These are phyloP conservation scores for Pythium phragmitis DNA, from an alignment of 352 stramenopile species.

Conservation along the genomic window DNA sequence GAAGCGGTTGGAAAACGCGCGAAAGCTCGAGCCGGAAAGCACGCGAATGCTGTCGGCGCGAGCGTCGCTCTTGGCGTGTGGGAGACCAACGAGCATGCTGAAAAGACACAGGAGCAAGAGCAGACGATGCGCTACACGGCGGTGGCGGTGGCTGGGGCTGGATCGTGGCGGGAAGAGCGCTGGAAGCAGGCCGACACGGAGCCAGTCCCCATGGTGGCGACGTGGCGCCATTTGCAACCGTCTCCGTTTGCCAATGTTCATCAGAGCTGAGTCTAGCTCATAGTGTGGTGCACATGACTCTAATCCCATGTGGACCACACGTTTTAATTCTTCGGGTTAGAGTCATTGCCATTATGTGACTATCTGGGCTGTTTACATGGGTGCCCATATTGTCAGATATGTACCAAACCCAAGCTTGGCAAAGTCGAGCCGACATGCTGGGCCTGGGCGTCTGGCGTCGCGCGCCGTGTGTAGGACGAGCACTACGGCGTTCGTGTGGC, in stretches of 20 bases:
- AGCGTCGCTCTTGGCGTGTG: neutral
- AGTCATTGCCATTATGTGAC: too few species aligned
- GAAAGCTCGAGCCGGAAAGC: slow-evolving; percentile 59
- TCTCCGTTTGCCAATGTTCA: neutral
- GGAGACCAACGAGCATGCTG: neutral
- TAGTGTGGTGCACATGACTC: neutral
- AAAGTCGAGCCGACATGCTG: too few species aligned
- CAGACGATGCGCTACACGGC: slow-evolving; percentile 1
- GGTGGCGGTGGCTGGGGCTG: neutral
- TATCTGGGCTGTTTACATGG: too few species aligned
- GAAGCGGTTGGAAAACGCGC: slow-evolving; percentile 70
- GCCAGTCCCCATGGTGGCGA: slow-evolving; percentile 4
- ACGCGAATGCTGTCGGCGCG: slow-evolving; percentile 45
- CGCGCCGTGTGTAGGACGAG: too few species aligned
- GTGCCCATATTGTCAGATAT: too few species aligned
- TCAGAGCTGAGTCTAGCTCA: neutral
- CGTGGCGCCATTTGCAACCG: slow-evolving; percentile 18
- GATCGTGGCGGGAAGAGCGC: neutral
- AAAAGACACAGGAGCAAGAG: slow-evolving; percentile 6
- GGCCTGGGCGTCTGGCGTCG: too few species aligned
- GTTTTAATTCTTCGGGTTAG: neutral
- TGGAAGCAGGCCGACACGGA: neutral
- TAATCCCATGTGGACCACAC: neutral
- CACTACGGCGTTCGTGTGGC: too few species aligned
- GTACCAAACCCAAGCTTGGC: too few species aligned